phyloP scores from a whole-genome alignment of 495 filamentous ascomycete species.

The Penicillium pulvis region DNA sequence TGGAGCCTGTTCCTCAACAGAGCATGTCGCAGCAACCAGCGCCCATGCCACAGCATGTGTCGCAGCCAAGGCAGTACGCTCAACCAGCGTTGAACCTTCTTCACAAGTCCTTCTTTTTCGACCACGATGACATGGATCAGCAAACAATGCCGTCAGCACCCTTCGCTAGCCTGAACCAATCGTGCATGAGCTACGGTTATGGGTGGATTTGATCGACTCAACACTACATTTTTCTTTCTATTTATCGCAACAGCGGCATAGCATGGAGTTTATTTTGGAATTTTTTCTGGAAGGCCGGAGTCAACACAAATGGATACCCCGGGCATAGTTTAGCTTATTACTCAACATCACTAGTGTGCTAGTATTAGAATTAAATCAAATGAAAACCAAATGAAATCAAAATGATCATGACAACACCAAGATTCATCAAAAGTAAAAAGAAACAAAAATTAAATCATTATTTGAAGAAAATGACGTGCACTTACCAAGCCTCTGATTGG shows the following conservation, averaged over 20 bases:
- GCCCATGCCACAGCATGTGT: constrained; percentile 13
- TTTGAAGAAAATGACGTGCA: not conserved
- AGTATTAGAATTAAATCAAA: not conserved
- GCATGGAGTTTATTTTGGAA: constrained; percentile 34
- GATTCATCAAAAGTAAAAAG: not conserved
- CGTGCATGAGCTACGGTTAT: constrained; percentile 46
- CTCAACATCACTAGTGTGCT: constrained; percentile 9
- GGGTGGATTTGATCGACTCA: constrained; percentile 39
- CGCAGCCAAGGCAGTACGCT: constrained; percentile 29
- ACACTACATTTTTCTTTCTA: constrained; percentile 17
- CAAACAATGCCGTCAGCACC: constrained; percentile 28
- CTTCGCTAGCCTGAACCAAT: constrained; percentile 33
- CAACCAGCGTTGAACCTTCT: constrained; percentile 40
- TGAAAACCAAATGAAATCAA: not conserved
- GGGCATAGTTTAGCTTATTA: constrained; percentile 20
- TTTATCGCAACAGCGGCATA: constrained; percentile 36
- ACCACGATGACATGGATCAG: constrained; percentile 41
- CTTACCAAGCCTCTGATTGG: constrained; percentile 9
- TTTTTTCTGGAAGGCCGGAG: constrained; percentile 19
- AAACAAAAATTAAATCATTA: not conserved
- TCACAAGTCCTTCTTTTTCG: constrained; percentile 52
- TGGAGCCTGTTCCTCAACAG: constrained; percentile 17
- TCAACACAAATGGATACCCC: constrained; percentile 30
- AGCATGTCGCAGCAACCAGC: constrained; percentile 4
- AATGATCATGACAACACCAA: not conserved